phyloP scores from a whole-genome alignment of 331 rosid genomes.

The Quercus phellos region DNA sequence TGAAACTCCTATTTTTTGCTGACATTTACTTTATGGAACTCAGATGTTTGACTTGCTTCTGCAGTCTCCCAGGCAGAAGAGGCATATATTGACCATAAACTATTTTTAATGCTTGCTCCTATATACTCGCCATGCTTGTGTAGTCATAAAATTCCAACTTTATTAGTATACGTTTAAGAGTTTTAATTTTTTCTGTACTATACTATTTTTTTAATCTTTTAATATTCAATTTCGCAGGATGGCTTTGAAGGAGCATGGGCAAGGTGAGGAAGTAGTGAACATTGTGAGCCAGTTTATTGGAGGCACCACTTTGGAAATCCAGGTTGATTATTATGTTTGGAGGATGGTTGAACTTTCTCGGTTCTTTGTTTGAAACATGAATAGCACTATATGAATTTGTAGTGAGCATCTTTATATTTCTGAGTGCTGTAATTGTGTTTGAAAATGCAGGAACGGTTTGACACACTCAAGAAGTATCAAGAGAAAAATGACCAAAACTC shows the following conservation, averaged over 20 bases:
- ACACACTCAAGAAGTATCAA: slow-evolving; percentile 45
- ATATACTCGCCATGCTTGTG: neutral
- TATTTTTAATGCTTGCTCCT: neutral
- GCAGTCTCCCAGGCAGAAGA: neutral
- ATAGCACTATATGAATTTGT: slow-evolving; percentile 8
- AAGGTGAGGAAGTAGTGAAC: slow-evolving; percentile 61
- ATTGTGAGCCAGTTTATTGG: slow-evolving; percentile 70
- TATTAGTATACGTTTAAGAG: neutral
- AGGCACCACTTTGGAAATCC: slow-evolving; percentile 57
- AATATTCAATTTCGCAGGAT: slow-evolving; percentile 54
- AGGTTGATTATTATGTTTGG: slow-evolving; percentile 41
- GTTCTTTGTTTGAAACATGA: neutral
- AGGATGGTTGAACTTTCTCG: slow-evolving; percentile 3
- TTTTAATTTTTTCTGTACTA: neutral
- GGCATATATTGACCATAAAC: neutral
- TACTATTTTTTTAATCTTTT: slow-evolving; percentile 8
- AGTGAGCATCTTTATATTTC: slow-evolving; percentile 21
- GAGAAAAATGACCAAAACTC: slow-evolving; percentile 30
- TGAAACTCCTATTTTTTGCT: neutral
- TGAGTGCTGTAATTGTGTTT: slow-evolving; percentile 8
- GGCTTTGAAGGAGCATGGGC: slow-evolving; percentile 82
- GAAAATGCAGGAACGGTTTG: slow-evolving; percentile 64
- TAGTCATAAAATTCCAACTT: neutral
- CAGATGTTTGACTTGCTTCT: neutral
- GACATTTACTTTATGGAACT: neutral